Conservation (phyloP, 176 grass and related monocot species). For the Phragmites australis region DNA sequence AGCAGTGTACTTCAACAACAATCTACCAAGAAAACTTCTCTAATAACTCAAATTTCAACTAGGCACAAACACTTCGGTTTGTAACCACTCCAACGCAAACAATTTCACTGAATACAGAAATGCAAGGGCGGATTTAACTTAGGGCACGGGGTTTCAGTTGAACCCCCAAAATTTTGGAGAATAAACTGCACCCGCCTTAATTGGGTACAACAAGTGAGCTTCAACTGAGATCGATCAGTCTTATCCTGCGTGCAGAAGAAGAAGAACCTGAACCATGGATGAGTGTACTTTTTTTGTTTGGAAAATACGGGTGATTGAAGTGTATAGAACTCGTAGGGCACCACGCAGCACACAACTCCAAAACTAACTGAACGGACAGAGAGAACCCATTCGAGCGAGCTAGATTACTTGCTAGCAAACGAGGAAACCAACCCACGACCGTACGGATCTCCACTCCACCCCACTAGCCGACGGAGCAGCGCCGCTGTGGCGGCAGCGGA, state of each 20-base stretch:
- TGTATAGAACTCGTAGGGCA: background rate
- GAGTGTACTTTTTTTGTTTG: no score
- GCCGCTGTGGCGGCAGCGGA: background rate
- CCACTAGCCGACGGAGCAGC: background rate
- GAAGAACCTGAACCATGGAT: background rate
- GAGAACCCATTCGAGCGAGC: background rate
- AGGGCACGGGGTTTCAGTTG: background rate
- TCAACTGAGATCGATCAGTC: background rate
- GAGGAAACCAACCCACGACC: background rate
- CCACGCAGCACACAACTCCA: background rate
- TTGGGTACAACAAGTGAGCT: background rate
- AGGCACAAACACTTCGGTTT: background rate
- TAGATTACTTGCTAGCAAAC: background rate
- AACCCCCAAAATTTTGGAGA: background rate
- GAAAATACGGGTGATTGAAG: background rate
- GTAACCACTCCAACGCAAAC: background rate
- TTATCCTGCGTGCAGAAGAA: background rate
- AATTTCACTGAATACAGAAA: background rate
- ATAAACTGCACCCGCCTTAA: background rate
- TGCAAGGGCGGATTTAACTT: background rate
- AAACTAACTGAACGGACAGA: background rate
- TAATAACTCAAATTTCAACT: background rate
- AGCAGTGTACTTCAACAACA: slow-evolving; percentile 21
- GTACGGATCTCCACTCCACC: background rate
- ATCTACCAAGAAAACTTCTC: background rate